Evolutionary conservation across 805 yeast genomes (phyloP).

Genomic region (Starmerella tilneyi): DNA sequence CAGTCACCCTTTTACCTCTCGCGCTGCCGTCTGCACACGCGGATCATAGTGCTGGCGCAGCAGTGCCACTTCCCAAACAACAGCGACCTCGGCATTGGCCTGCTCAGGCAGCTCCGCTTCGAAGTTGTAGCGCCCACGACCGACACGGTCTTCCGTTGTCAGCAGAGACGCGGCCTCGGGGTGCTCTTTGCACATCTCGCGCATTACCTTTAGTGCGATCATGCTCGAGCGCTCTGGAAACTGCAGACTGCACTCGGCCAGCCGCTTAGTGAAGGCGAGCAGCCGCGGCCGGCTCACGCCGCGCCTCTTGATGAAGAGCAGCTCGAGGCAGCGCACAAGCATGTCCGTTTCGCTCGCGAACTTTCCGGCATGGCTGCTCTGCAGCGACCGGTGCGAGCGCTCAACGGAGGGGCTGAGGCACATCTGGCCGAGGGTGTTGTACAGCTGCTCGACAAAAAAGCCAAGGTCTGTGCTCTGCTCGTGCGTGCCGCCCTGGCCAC

Average conservation of each 20-base stretch:
- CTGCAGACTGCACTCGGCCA: constrained; percentile 56
- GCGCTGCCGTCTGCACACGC: constrained; percentile 56
- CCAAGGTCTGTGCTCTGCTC: constrained; percentile 71
- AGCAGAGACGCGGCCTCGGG: constrained; percentile 65
- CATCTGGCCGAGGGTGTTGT: constrained; percentile 54
- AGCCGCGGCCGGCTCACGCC: constrained; percentile 34
- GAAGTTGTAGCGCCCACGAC: constrained; percentile 64
- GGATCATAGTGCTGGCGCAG: constrained; percentile 79
- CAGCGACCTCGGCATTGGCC: constrained; percentile 77
- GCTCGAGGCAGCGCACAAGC: constrained; percentile 64
- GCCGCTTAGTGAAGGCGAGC: constrained; percentile 66
- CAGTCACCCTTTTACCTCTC: constrained; percentile 8
- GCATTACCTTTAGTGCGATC: constrained; percentile 67
- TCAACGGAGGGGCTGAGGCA: constrained; percentile 77
- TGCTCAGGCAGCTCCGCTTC: constrained; percentile 60
- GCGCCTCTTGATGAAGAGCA: constrained; percentile 42
- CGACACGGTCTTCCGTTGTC: constrained; percentile 79
- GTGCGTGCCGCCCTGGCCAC: constrained; percentile 45
- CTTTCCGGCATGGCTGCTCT: constrained; percentile 59
- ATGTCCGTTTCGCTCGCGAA: constrained; percentile 84
- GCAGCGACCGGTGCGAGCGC: constrained; percentile 66
- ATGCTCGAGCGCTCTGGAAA: constrained; percentile 81
- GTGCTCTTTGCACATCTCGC: constrained; percentile 60
- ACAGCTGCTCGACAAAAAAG: constrained; percentile 65
- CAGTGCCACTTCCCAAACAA: constrained; percentile 77